Evolutionary conservation across 768 basidiomycete species (phyloP).

Genomic region (Amylocystis lapponica): DNA sequence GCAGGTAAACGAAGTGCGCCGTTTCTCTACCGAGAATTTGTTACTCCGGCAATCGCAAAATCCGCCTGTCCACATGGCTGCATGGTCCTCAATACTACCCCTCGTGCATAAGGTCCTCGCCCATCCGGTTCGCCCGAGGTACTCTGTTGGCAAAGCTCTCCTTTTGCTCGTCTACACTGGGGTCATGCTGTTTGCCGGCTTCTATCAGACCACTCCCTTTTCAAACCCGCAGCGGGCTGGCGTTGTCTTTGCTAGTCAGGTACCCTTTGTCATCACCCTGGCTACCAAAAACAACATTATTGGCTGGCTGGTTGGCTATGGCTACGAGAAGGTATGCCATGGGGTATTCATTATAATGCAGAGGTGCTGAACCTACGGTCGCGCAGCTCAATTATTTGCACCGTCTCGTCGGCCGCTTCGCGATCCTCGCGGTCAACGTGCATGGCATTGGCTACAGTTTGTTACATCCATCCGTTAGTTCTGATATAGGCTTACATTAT

Average conservation of each 20-base stretch:
- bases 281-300: conserved; percentile 67
- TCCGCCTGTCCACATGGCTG: conserved; percentile 1
- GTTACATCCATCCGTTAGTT: conserved; percentile 6
- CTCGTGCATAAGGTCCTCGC: not conserved
- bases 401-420: conserved; percentile 42
- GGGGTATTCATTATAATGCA: not conserved
- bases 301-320: conserved; percentile 49
- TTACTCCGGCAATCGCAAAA: no score
- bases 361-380: not conserved
- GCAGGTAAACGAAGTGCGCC: conserved; percentile 3
- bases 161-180: not conserved
- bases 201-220: conserved; percentile 48
- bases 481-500: not conserved
- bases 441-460: conserved; percentile 38
- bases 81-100: conserved; percentile 1
- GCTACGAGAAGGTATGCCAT: conserved; percentile 57
- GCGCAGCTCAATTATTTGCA: conserved; percentile 38
- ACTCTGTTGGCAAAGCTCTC: not conserved
- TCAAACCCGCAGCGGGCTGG: conserved; percentile 43
- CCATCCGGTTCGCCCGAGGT: not conserved
- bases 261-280: conserved; percentile 58
- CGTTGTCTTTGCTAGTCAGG: conserved; percentile 52
- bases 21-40: not conserved
- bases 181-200: conserved; percentile 37
- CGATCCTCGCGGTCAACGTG: conserved; percentile 35